phyloP scores from a whole-genome alignment of 2,329 filamentous ascomycete genomes.

The Huntiella decipiens region DNA sequence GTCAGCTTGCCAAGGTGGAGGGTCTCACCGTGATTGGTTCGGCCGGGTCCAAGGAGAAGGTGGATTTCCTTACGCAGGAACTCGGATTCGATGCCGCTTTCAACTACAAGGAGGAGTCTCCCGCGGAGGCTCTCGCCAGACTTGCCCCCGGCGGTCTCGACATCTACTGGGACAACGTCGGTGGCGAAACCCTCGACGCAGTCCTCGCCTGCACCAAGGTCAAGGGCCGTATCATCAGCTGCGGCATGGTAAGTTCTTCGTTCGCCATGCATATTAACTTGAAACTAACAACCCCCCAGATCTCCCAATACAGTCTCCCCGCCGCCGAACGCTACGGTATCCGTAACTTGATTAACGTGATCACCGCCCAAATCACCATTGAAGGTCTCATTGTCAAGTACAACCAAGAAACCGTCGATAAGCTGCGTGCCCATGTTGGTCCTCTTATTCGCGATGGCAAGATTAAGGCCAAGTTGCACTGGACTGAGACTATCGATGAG shows the following conservation, averaged over 20 bases:
- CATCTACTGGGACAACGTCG: constrained; percentile 39
- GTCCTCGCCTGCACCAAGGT: constrained; percentile 30
- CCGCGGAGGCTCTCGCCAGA: constrained; percentile 45
- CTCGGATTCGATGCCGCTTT: constrained; percentile 44
- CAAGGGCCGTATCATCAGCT: constrained; percentile 45
- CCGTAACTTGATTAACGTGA: constrained; percentile 43
- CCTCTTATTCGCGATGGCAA: constrained; percentile 46
- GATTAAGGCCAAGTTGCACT: constrained; percentile 48
- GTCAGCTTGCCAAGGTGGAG: constrained; percentile 66
- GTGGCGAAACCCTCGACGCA: constrained; percentile 32
- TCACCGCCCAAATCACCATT: constrained; percentile 51
- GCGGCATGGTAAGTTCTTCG: constrained; percentile 33
- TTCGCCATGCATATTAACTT: not conserved
- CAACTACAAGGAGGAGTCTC: constrained; percentile 74
- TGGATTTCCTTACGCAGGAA: constrained; percentile 40
- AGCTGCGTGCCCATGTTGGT: constrained; percentile 43
- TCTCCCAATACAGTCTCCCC: constrained; percentile 54
- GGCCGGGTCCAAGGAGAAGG: constrained; percentile 62
- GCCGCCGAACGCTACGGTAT: constrained; percentile 40
- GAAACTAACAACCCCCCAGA: constrained; percentile 18
- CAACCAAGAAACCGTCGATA: constrained; percentile 52
- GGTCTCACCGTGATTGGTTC: constrained; percentile 63
- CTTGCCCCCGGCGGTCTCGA: constrained; percentile 63
- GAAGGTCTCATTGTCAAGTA: constrained; percentile 66
- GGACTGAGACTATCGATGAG: constrained; percentile 65